phyloP scores from a whole-genome alignment of 352 stramenopile genomes.

The Phytopythium kandeliae region DNA sequence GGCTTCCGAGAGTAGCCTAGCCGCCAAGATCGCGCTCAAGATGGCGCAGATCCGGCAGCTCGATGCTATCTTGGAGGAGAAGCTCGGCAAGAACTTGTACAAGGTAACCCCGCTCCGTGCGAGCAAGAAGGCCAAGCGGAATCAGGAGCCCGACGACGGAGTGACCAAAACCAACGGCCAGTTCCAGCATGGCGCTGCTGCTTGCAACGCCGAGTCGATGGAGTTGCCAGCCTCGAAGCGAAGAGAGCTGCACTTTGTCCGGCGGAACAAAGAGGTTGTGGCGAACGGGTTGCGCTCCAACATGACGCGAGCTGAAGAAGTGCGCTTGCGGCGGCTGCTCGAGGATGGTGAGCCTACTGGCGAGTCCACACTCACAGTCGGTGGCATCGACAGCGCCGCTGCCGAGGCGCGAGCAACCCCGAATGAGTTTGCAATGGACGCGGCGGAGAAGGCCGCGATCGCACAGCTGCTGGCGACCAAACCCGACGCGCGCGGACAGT shows the following conservation, averaged over 20 bases:
- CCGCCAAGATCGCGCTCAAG: constrained; percentile 68
- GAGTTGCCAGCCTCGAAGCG: background rate
- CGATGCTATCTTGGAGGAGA: constrained; percentile 53
- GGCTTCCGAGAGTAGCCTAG: constrained; percentile 19
- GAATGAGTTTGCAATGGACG: constrained; percentile 39
- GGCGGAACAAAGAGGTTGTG: constrained; percentile 47
- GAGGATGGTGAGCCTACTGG: constrained; percentile 6
- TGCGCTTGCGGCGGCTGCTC: constrained; percentile 32
- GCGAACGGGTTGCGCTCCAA: constrained; percentile 45
- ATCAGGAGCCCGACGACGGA: background rate
- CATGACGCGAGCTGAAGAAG: constrained; percentile 52
- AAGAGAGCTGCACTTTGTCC: constrained; percentile 22
- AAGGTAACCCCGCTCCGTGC: constrained; percentile 1
- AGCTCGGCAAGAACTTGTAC: constrained; percentile 59
- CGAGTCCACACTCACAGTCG: background rate
- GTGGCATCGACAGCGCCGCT: background rate
- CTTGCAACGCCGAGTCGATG: background rate
- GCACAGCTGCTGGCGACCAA: constrained; percentile 38
- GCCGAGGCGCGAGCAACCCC: background rate
- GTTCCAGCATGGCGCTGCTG: background rate
- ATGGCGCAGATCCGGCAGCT: constrained; percentile 59
- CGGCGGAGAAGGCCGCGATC: constrained; percentile 34
- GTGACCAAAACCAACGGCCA: too few species aligned
- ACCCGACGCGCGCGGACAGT: constrained; percentile 23
- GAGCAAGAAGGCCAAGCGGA: constrained; percentile 17